Evolutionary conservation across 2,329 filamentous ascomycete genomes (phyloP), one percentile per base, ranked within the genome.

Genomic region (Alternaria tenuissima): DNA sequence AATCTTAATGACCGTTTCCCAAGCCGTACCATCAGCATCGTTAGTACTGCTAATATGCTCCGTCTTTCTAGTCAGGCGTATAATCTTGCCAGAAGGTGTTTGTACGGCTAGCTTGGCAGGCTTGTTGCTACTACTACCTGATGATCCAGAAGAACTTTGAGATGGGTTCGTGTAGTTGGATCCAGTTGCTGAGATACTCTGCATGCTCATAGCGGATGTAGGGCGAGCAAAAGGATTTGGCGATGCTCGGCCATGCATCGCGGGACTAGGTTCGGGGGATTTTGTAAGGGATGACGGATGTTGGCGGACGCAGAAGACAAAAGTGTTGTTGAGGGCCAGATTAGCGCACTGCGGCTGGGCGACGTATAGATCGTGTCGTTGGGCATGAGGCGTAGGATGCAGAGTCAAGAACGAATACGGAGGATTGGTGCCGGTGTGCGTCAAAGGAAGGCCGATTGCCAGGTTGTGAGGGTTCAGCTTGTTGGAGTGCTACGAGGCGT

Each of bases 301-400:
- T 75, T 99, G 95, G 46, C 95, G 91, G 62, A 99, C 91, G 54
- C 91, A 91, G 78, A 99, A 99, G 28, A 99, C 94, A 75, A 97
- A 99, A 0, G 95, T 99, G 76, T 99, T 98, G 82, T 98, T 97
- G 57, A 96, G 84, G 1, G 93, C 94, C 28, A 99, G 84, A 26
- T 89, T 88, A 66, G 90, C 87, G 77, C 95, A 99, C 78, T 99
- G 96, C 1, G 96, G 95, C 75, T 98, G 95, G 44, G 94, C 92
- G 64, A 99, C 92, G 78, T 99, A 99, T 59, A 99, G 89, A 76
- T 99, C 95, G 78, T 99, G 94, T 42, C 94, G 88, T 75, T 97
- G 93, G n/a, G 95, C 95, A 77, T 99, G 95, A 8, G 95, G 95
- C 3, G 95, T 99, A 7, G 96, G 96, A 76, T 99, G 95, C 5